Evolutionary conservation across 2,329 filamentous ascomycete genomes (phyloP).

Genomic region (Monosporascus sp.): DNA sequence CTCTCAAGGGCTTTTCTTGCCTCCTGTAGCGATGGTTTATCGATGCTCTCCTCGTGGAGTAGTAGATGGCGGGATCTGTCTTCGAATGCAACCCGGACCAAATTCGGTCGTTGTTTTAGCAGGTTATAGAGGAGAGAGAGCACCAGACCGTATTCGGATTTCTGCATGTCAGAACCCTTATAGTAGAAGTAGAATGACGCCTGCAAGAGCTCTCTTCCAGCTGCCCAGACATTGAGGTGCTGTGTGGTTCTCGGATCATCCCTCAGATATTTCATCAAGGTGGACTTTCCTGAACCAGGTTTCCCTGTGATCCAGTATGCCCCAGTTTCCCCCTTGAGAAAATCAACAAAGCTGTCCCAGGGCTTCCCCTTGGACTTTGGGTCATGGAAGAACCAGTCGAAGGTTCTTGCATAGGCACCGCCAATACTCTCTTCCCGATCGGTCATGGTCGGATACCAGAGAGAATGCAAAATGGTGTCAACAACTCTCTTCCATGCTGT

Average conservation of each 20-base stretch:
- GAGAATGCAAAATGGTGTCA: constrained; percentile 6
- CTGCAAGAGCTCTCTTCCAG: constrained; percentile 2
- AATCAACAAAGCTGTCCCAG: constrained; percentile 13
- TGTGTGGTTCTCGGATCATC: constrained; percentile 6
- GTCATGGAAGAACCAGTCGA: constrained; percentile 15
- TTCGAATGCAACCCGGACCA: constrained; percentile 10
- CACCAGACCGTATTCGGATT: constrained; percentile 14
- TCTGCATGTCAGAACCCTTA: constrained; percentile 10
- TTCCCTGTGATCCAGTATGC: constrained; percentile 21
- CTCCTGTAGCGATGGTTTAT: constrained; percentile 6
- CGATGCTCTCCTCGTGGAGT: background rate
- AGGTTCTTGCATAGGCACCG: constrained; percentile 9
- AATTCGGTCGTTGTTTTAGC: constrained; percentile 5
- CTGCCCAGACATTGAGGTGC: constrained; percentile 11
- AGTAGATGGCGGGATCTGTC: constrained; percentile 1
- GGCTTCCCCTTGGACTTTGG: constrained; percentile 1
- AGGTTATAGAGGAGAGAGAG: constrained; percentile 12
- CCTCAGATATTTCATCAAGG: constrained; percentile 17
- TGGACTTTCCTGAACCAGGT: constrained; percentile 19
- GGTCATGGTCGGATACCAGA: constrained; percentile 13
- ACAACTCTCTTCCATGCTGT: constrained; percentile 1
- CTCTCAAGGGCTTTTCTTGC: constrained; percentile 6
- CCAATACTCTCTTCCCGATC: constrained; percentile 14
- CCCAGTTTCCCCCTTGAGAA: constrained; percentile 6
- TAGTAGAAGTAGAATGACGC: constrained; percentile 17